These are phyloP conservation scores for Capillidium heterosporum DNA, from an alignment of 371 early-diverging fungal species.

Conservation along the genomic window DNA sequence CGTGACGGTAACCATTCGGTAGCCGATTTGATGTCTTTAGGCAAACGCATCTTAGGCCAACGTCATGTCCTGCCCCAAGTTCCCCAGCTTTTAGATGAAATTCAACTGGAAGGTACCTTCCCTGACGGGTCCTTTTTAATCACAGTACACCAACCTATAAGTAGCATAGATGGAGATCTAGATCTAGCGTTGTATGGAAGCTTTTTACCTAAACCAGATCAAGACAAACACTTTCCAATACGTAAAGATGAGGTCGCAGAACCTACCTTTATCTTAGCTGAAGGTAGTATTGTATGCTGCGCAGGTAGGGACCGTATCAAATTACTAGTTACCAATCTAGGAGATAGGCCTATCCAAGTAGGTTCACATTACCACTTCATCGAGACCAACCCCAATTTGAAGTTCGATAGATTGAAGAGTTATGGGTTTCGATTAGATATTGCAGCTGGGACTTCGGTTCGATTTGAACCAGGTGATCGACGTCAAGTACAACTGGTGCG, in stretches of 20 bases:
- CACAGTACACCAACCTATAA: slow-evolving; percentile 76
- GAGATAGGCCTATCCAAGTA: slow-evolving; percentile 82
- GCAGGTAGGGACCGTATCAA: slow-evolving; percentile 38
- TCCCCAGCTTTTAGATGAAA: slow-evolving; percentile 43
- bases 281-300: slow-evolving; percentile 47
- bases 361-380: slow-evolving; percentile 90
- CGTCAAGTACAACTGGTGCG: slow-evolving; percentile 60
- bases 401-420: slow-evolving; percentile 61
- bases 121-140: slow-evolving; percentile 80
- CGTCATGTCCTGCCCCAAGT: slow-evolving; percentile 64
- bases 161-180: slow-evolving; percentile 57
- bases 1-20: slow-evolving; percentile 74
- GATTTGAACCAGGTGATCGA: slow-evolving; percentile 69
- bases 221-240: slow-evolving; percentile 22
- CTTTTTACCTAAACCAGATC: slow-evolving; percentile 52
- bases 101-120: slow-evolving; percentile 81
- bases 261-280: slow-evolving; percentile 31
- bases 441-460: slow-evolving; percentile 57
- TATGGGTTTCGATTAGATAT: slow-evolving; percentile 80
- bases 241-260: too few species aligned
- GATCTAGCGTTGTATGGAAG: slow-evolving; percentile 69
- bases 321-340: slow-evolving; percentile 67
- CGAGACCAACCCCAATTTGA: slow-evolving; percentile 58
- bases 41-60: slow-evolving; percentile 67
- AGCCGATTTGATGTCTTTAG: slow-evolving; percentile 71